Base-by-base conservation (phyloP, 768 basidiomycete genomes). In the Suillus subluteus region DNA sequence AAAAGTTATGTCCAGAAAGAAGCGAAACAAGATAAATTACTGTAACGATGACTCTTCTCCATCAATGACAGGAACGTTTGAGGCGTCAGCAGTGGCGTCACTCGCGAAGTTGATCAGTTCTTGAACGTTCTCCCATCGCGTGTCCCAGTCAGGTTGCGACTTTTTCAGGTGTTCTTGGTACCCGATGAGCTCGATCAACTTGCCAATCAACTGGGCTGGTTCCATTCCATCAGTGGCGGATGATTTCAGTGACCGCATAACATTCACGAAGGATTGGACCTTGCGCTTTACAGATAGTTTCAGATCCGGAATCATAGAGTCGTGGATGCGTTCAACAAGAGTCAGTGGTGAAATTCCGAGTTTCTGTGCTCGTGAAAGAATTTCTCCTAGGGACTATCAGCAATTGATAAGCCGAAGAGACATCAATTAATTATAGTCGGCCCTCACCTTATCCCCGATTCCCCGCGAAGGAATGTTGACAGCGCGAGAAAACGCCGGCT, bases 81-180 rank as follows among this genome's bases (percentile, higher is more conserved):
- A 52, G n/a, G 70, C 67, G 26, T 77, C 79, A 13, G 74, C 70
- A 62, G 83, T 82, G 37, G 85, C 78, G 66, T 91, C 88, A 64
- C 81, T 87, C 9, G 91, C 90, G 69, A 91, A 92, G n/a, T 83
- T 89, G 65, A 93, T 88, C 69, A 97, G 80, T 77, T 96, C 94
- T 70, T 91, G 83, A 1, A 96, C 88, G 75, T 97, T 97, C 77
- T 95, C 91, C 92, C 91, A 91, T 46, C 92, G 81, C 46, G 84
- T 85, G 48, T 91, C 88, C 81, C 84, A 89, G 66, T 95, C 94
- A n/a, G 82, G 82, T 61, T 92, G 87, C 0, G 87, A 88, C 71
- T 86, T 88, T 73, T 84, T 86, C 48, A 96, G 79, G 72, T 94
- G 84, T 13, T 84, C 85, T 71, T 89, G 82, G 73, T 94, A 96